phyloP scores from a whole-genome alignment of 1,139 yeast genomes.

The Geotrichum phurueaensis region DNA sequence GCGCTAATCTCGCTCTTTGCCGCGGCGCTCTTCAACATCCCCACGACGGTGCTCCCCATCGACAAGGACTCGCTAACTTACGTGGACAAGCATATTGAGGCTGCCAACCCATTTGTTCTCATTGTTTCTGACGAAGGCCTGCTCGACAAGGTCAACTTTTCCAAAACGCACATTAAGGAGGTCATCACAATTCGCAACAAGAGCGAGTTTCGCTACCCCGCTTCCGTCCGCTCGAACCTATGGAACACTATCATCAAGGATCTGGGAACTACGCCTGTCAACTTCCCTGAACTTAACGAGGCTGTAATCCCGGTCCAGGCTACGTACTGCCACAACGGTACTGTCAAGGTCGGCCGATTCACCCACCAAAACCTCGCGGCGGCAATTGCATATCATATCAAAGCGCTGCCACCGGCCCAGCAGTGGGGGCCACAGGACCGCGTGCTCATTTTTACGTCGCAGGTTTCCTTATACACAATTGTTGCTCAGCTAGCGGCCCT shows the following conservation, averaged over 20 bases:
- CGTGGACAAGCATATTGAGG: slow-evolving; percentile 4
- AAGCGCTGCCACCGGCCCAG: slow-evolving; percentile 31
- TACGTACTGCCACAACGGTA: not conserved
- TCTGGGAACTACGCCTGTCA: not conserved
- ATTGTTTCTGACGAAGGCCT: slow-evolving; percentile 5
- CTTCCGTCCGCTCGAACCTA: not conserved
- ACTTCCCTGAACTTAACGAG: slow-evolving; percentile 4
- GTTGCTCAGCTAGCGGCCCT: slow-evolving; percentile 33
- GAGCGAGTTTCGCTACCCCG: not conserved
- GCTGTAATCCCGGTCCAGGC: not conserved
- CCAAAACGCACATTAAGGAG: not conserved
- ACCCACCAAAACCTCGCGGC: slow-evolving; percentile 30
- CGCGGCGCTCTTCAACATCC: slow-evolving; percentile 11
- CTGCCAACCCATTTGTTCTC: slow-evolving; percentile 14
- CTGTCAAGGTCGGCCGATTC: slow-evolving; percentile 14
- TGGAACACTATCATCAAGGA: slow-evolving; percentile 4
- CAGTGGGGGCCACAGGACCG: slow-evolving; percentile 31
- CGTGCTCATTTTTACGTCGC: slow-evolving; percentile 31
- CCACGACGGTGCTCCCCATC: slow-evolving; percentile 8
- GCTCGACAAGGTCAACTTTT: slow-evolving; percentile 4
- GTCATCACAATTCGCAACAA: slow-evolving; percentile 3
- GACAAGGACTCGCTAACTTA: slow-evolving; percentile 3
- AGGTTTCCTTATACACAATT: slow-evolving; percentile 27
- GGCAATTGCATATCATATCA: slow-evolving; percentile 35
- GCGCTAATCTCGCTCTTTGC: slow-evolving; percentile 5